Base-by-base conservation (phyloP, 169 alveolate genomes). In the Eimeria brunetti region DNA sequence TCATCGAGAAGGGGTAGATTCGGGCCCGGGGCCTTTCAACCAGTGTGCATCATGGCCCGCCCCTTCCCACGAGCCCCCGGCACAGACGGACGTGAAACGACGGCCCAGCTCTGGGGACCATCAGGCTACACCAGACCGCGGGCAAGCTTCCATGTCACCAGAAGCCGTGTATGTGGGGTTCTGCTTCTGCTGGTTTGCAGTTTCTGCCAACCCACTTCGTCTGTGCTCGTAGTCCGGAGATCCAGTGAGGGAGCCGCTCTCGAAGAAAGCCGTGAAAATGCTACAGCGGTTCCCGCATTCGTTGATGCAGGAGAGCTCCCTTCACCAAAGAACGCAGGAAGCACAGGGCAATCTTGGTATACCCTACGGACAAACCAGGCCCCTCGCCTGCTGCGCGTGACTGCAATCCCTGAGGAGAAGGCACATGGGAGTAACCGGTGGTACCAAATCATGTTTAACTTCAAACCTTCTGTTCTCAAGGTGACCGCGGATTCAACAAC, bases 351-450 rank as follows among this genome's bases (percentile, higher is more conserved):
- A 1, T 4, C 80, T 38, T 85, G 92, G 81, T 85, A 56, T 73
- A 85, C 92, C 81, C 69, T 60, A 38, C 33, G 92, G 71, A 85
- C 71, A 58, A 85, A 85, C 92, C 27, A 58, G 27, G 41, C 92
- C 49, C 81, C 92, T 62, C 81, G 80, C 92, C 18, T 85, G 8
- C 92, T 85, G n/a, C 81, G 92, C 76, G 64, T 85, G 81, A 85
- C 81, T 30, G 92, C 92, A 9, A 14, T 73, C 30, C 56, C 60
- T 8, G 80, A 85, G 75, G 80, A 85, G 33, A 85, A 85, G 44
- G 27, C 30, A 62, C 46, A 12, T 18, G 81, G 30, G 56, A 56
- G 44, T 8, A 30, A 62, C 58, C 53, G 60, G 49, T 85, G 78
- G 81, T 85, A 60, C 80, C 81, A 58, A 62, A 16, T 60, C 58